A percentile compares a stretch with the other conserved stretches of the same genome.
These are phyloP conservation scores for Hemisphaericaspora subhashii DNA, from an alignment of 1,139 yeast genomes.

Conservation along the genomic window DNA sequence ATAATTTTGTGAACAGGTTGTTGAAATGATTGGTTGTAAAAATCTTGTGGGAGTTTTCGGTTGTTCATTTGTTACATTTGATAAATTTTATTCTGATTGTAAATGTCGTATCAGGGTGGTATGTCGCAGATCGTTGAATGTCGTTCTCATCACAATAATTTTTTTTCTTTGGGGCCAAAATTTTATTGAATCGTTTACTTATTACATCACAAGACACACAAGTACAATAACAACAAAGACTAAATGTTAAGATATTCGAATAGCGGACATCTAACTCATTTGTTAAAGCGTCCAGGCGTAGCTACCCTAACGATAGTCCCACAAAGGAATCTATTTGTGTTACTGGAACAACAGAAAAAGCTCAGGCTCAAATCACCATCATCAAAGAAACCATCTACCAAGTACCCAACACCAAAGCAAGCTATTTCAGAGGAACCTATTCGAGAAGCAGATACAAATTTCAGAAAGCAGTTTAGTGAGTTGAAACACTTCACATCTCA, in stretches of 20 bases:
- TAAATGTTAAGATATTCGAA: neutral
- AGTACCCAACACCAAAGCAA: no score
- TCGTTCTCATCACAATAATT: neutral
- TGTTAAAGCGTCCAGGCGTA: neutral
- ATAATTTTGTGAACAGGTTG: no score
- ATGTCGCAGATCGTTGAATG: neutral
- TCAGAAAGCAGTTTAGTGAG: neutral
- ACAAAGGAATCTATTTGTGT: neutral
- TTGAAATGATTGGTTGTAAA: neutral
- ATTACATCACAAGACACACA: neutral
- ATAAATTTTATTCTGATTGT: no score
- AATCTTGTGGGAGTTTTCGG: no score
- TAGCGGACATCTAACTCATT: neutral
- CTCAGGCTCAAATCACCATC: neutral
- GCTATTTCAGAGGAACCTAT: no score
- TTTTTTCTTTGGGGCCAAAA: no score
- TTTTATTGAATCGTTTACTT: no score
- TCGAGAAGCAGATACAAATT: no score
- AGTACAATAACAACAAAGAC: neutral
- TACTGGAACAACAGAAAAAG: no score
- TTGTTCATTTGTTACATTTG: no score
- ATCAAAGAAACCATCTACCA: neutral
- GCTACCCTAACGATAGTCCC: neutral
- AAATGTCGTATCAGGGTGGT: neutral
- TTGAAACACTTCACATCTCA: neutral